Evolutionary conservation across 169 alveolate genomes (phyloP), one percentile per base, ranked within the genome.

Genomic region (Eimeria sp.): DNA sequence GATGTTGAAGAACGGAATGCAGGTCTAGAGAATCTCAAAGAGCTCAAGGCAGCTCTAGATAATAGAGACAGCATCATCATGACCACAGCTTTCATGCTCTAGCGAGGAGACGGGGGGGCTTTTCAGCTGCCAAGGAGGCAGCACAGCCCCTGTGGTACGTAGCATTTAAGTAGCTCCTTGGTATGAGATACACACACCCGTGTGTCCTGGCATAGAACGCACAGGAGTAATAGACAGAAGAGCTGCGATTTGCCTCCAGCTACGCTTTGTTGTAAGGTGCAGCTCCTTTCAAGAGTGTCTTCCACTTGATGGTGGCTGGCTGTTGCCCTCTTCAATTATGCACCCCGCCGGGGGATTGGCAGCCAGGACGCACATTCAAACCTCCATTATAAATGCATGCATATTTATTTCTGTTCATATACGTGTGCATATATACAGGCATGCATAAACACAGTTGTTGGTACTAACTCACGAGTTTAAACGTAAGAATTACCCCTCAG

Each of bases 21-120:
- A n/a, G 94, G 94, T 13, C 68, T 54, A 23, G 62, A 87, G 23
- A 87, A 87, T 37, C 94, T 87, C 56, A 87, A n/a, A 46, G 94
- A 87, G 71, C 94, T 87, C 83, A 87, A 87, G 43, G 83, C 83
- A 30, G 37, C 49, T 49, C 83, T 87, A 56, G 71, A 66, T 11
- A 62, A 46, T 76, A 58, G 52, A 64, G 83, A 62, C 40, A 87
- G 94, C 37, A 18, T 62, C 54, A 66, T 87, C 68, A 87, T 87
- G 94, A 87, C 94, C 83, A 87, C 94, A 1, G 94, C 94, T 10
- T 87, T 87, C 66, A 87, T 87, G 94, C 94, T 87, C 54, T 87
- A 66, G 83, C 30, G 66, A n/a, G 49, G 40, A 74, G 56, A 37
- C 54, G 20, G 23, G 54, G 56, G 83, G 58, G 54, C 58, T 37